Conservation (phyloP, 1,139 yeast species). For the Scheffersomyces cryptocercus region DNA sequence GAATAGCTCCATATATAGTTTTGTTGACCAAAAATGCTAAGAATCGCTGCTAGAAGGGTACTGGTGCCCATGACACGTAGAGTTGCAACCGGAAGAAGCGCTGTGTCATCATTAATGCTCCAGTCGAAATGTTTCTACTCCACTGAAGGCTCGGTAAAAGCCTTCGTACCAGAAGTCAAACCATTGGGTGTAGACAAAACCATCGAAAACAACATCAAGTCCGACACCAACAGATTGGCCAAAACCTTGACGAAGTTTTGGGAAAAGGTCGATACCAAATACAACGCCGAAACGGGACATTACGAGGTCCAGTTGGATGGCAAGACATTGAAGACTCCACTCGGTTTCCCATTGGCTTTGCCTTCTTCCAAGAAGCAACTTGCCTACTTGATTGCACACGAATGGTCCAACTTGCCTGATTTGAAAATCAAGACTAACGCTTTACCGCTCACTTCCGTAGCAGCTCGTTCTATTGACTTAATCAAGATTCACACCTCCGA, state of each 20-base stretch:
- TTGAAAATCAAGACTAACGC: slow-evolving; percentile 76
- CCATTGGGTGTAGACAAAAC: slow-evolving; percentile 43
- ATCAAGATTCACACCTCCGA: slow-evolving; percentile 27
- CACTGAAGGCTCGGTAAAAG: slow-evolving; percentile 6
- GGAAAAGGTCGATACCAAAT: slow-evolving; percentile 67
- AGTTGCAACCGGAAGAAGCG: background rate
- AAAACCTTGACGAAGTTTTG: slow-evolving; percentile 79
- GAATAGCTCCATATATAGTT: too few species aligned
- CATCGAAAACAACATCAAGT: slow-evolving; percentile 50
- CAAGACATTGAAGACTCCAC: slow-evolving; percentile 80
- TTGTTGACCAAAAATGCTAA: background rate
- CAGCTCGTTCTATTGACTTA: slow-evolving; percentile 83
- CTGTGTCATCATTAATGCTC: background rate
- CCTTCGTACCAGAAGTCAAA: slow-evolving; percentile 10
- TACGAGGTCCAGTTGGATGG: slow-evolving; percentile 66
- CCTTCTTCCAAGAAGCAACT: slow-evolving; percentile 62
- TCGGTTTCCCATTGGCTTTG: slow-evolving; percentile 68
- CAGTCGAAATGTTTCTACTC: background rate
- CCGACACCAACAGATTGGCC: slow-evolving; percentile 72
- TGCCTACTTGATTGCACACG: slow-evolving; percentile 79
- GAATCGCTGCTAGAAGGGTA: background rate
- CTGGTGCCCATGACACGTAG: background rate
- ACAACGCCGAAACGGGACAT: slow-evolving; percentile 25
- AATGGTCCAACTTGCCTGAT: slow-evolving; percentile 79
- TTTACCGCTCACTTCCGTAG: slow-evolving; percentile 83